Percentiles rank a stretch among this genome's conserved stretches.
phyloP scores from a whole-genome alignment of 75 land plant genomes.

The Sequoia sempervirens region DNA sequence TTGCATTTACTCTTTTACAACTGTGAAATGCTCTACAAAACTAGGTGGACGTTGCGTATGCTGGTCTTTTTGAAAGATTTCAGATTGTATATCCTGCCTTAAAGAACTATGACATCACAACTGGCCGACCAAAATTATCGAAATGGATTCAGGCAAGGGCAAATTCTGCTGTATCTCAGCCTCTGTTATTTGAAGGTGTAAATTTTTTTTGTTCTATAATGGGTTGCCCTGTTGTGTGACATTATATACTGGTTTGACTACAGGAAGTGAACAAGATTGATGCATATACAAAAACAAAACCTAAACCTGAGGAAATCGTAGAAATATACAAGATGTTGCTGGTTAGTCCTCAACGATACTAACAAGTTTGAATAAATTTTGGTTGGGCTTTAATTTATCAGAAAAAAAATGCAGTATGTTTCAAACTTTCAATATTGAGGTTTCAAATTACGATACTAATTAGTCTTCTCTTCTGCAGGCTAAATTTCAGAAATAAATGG shows the following conservation, averaged over 20 bases:
- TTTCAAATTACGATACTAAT: too few relatives aligned
- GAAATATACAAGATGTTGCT: conserved; percentile 19
- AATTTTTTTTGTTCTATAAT: neutral
- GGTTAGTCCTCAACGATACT: neutral
- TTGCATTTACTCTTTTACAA: neutral
- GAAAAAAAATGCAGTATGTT: too few relatives aligned
- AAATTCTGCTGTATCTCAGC: neutral
- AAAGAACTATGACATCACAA: conserved; percentile 57
- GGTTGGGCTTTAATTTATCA: neutral
- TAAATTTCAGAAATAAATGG: neutral
- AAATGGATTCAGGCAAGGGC: conserved; percentile 72
- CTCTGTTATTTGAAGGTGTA: neutral
- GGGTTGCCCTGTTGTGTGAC: neutral
- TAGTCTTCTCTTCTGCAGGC: neutral
- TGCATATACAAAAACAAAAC: conserved; percentile 46
- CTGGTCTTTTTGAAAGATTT: conserved; percentile 77
- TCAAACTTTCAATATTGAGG: too few relatives aligned
- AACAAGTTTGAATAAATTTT: neutral
- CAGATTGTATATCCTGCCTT: conserved; percentile 36
- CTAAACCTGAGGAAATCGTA: conserved; percentile 37
- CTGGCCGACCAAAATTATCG: conserved; percentile 69
- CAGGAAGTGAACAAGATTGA: conserved; percentile 66
- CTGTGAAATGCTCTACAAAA: neutral
- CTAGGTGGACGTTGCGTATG: conserved; percentile 89
- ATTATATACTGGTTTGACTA: neutral